Conservation (phyloP, 2,329 filamentous ascomycete genomes). For the Pseudocercospora eumusae region DNA sequence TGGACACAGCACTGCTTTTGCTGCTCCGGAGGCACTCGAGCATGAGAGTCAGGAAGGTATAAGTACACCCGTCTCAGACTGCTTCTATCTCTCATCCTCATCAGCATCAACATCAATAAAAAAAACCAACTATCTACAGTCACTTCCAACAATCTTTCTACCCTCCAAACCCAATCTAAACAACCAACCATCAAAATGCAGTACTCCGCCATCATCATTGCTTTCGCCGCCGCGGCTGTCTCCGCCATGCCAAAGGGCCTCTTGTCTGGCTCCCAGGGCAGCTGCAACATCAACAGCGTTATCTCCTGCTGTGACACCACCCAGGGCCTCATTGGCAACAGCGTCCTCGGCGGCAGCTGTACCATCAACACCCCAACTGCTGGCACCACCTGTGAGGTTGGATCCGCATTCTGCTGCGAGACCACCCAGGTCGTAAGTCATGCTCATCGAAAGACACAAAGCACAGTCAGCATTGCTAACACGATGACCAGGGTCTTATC, state of each 20-base stretch:
- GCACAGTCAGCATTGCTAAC: slow-evolving; percentile 4
- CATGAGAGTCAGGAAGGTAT: slow-evolving; percentile 17
- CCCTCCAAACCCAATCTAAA: slow-evolving; percentile 14
- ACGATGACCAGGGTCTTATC: neutral
- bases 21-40: neutral
- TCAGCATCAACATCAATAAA: slow-evolving; percentile 22
- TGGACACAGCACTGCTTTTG: neutral
- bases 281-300: slow-evolving; percentile 11
- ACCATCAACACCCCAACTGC: slow-evolving; percentile 12
- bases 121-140: slow-evolving; percentile 18
- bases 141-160: slow-evolving; percentile 15
- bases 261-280: slow-evolving; percentile 3
- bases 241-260: slow-evolving; percentile 12
- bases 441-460: neutral
- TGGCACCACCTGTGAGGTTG: slow-evolving; percentile 17
- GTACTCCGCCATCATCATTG: slow-evolving; percentile 26
- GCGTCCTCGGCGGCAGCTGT: slow-evolving; percentile 22
- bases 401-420: slow-evolving; percentile 28
- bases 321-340: slow-evolving; percentile 12
- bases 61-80: slow-evolving; percentile 18
- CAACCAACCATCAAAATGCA: slow-evolving; percentile 25
- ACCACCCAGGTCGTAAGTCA: slow-evolving; percentile 19
- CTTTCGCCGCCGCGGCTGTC: slow-evolving; percentile 23
- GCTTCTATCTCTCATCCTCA: slow-evolving; percentile 9
- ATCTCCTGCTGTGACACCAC: slow-evolving; percentile 25